Conservation (phyloP, 2,329 filamentous ascomycete species). For the Tolypocladium pustulatum region DNA sequence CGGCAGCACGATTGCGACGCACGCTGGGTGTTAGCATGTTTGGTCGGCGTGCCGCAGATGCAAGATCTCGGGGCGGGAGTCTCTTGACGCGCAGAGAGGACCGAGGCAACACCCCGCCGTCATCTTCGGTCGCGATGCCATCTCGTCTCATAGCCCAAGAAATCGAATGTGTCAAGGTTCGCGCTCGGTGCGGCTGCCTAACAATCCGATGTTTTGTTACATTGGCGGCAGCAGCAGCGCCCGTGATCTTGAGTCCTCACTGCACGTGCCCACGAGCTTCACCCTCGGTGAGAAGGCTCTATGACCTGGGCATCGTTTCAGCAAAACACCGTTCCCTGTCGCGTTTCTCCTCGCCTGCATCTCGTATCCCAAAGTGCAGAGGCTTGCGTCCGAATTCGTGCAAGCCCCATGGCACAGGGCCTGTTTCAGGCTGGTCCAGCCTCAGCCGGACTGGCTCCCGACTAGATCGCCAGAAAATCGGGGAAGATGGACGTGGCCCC, state of each 20-base stretch:
- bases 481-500: neutral
- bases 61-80: slow-evolving; percentile 40
- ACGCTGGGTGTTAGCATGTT: slow-evolving; percentile 26
- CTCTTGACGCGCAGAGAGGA: slow-evolving; percentile 42
- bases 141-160: neutral
- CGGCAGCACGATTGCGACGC: neutral
- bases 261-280: neutral
- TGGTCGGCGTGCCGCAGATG: slow-evolving; percentile 40
- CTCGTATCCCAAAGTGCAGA: neutral
- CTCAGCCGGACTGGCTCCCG: neutral
- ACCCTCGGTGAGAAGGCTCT: neutral
- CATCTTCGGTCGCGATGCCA: neutral
- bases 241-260: neutral
- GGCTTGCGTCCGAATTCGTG: neutral
- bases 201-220: neutral
- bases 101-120: slow-evolving; percentile 3
- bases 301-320: neutral
- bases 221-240: neutral
- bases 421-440: neutral
- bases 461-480: neutral
- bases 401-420: neutral
- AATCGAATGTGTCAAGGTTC: neutral
- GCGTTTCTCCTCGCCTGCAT: neutral
- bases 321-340: neutral
- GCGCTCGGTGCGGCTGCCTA: neutral